phyloP scores from a whole-genome alignment of 2,329 filamentous ascomycete genomes.

The Phialophora chinensis region DNA sequence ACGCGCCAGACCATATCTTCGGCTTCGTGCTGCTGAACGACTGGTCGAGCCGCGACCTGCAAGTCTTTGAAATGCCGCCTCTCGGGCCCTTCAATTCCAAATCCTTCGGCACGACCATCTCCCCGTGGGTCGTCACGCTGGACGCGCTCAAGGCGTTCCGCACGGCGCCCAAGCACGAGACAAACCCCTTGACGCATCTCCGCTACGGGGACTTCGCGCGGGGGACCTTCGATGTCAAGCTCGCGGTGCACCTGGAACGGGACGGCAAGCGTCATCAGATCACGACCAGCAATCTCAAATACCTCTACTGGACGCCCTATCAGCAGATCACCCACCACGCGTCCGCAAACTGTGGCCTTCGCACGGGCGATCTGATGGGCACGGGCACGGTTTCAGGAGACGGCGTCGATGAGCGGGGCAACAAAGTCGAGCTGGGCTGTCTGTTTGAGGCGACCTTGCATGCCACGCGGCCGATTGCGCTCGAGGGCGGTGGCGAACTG shows the following conservation, averaged over 20 bases:
- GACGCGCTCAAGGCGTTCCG: slow-evolving; percentile 56
- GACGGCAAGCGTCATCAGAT: slow-evolving; percentile 37
- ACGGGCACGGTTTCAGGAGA: slow-evolving; percentile 41
- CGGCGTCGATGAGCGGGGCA: slow-evolving; percentile 19
- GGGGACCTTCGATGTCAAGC: slow-evolving; percentile 30
- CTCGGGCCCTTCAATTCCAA: slow-evolving; percentile 67
- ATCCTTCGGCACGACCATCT: slow-evolving; percentile 63
- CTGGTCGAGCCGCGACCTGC: slow-evolving; percentile 60
- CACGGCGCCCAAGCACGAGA: slow-evolving; percentile 23
- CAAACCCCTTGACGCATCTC: slow-evolving; percentile 26
- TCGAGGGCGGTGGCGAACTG: slow-evolving; percentile 22
- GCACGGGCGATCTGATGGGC: slow-evolving; percentile 40
- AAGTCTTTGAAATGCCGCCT: slow-evolving; percentile 65
- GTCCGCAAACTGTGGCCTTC: slow-evolving; percentile 39
- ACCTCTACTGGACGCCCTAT: slow-evolving; percentile 42
- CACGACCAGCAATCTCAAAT: slow-evolving; percentile 38
- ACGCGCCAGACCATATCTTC: slow-evolving; percentile 63
- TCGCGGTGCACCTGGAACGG: slow-evolving; percentile 26
- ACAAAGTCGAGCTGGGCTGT: slow-evolving; percentile 31
- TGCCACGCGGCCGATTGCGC: slow-evolving; percentile 12
- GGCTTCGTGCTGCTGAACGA: slow-evolving; percentile 59
- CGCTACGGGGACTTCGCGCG: slow-evolving; percentile 20
- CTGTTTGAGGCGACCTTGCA: slow-evolving; percentile 33
- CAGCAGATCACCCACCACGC: slow-evolving; percentile 40
- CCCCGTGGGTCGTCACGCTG: slow-evolving; percentile 65